Percentiles rank a stretch among this genome's conserved stretches.
phyloP scores from a whole-genome alignment of 1,284 basidiomycete species.

The Pholiota adiposa region DNA sequence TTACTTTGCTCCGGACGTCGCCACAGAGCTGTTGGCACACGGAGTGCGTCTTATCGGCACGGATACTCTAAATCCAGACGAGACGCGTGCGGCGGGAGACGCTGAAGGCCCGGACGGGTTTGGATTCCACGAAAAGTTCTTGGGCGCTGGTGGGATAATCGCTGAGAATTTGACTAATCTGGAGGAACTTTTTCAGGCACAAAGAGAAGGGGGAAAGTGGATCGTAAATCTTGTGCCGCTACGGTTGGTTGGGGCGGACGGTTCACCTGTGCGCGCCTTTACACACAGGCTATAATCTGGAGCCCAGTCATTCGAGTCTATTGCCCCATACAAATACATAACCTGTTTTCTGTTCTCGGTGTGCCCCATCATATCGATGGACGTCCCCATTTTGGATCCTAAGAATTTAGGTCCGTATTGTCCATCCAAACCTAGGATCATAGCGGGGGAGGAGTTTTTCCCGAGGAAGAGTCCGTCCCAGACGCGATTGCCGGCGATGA shows the following conservation, averaged over 20 bases:
- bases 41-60: conserved; percentile 62
- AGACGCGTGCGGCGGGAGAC: conserved; percentile 43
- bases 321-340: too few relatives aligned
- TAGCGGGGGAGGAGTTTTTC: too few relatives aligned
- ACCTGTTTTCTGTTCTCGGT: too few relatives aligned
- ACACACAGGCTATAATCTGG: conserved; percentile 45
- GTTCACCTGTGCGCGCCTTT: conserved; percentile 67
- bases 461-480: too few relatives aligned
- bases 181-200: conserved; percentile 33
- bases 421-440: too few relatives aligned
- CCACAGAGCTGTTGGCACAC: conserved; percentile 46
- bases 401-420: too few relatives aligned
- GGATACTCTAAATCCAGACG: conserved; percentile 69
- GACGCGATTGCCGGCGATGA: too few relatives aligned
- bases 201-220: conserved; percentile 33
- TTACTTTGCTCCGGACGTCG: conserved; percentile 58
- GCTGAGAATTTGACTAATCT: conserved; percentile 71
- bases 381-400: too few relatives aligned
- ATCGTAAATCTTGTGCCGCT: conserved; percentile 62
- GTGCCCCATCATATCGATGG: too few relatives aligned
- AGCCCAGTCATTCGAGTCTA: too few relatives aligned
- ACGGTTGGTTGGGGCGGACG: conserved; percentile 60
- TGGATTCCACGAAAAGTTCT: conserved; percentile 57
- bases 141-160: conserved; percentile 62
- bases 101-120: conserved; percentile 39